Conservation (phyloP, 768 basidiomycete genomes). For the Lactifluus subvellereus region DNA sequence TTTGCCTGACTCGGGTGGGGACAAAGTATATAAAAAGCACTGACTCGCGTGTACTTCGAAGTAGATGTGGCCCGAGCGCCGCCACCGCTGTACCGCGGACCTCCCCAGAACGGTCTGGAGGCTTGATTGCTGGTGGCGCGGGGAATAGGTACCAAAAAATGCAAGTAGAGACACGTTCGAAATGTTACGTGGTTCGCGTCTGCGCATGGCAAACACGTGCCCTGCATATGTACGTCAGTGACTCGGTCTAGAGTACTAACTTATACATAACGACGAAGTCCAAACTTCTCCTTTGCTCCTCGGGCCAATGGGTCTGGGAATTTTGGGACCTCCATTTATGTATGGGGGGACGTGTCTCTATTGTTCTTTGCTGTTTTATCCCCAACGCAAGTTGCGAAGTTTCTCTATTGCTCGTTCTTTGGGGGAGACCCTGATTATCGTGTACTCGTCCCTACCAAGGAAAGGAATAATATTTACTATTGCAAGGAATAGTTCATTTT, state of each 20-base stretch:
- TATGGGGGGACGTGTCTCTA: background rate
- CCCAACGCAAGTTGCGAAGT: background rate
- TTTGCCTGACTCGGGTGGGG: background rate
- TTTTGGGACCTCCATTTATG: background rate
- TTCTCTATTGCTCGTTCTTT: background rate
- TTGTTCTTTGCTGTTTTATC: background rate
- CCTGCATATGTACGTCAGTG: slow-evolving; percentile 1
- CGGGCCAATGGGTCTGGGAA: background rate
- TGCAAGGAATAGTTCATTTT: background rate
- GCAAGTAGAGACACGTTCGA: background rate
- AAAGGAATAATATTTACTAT: background rate
- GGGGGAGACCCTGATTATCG: background rate
- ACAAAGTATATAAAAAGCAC: background rate
- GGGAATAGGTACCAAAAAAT: background rate
- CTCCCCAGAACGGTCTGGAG: background rate
- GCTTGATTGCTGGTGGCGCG: background rate
- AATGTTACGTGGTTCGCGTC: background rate
- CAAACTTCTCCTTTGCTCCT: slow-evolving; percentile 12
- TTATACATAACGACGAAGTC: slow-evolving; percentile 6
- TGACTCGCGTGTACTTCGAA: background rate
- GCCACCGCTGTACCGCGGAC: background rate
- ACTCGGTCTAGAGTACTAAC: background rate
- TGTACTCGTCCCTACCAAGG: background rate
- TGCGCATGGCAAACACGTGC: slow-evolving; percentile 8
- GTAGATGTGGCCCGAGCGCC: background rate